Evolutionary conservation across 345 rosid species (phyloP).

Genomic region (Linum usitatissimum): DNA sequence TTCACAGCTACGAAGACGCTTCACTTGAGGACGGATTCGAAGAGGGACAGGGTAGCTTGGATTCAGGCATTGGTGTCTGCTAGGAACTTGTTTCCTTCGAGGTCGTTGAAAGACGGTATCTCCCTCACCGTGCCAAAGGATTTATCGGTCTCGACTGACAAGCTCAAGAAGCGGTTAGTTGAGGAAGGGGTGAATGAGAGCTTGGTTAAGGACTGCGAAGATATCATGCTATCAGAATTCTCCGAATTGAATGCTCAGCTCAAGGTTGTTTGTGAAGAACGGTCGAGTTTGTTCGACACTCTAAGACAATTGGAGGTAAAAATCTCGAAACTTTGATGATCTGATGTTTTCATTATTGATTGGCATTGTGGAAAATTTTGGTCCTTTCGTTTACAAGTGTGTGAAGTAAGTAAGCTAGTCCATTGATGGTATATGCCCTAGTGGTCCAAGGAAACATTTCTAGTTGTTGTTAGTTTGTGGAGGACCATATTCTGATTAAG

Average conservation of each 20-base stretch:
- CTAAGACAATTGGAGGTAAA: constrained; percentile 87
- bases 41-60: constrained; percentile 76
- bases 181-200: constrained; percentile 58
- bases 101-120: constrained; percentile 48
- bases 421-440: too few species aligned
- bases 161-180: constrained; percentile 52
- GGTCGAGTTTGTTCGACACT: constrained; percentile 65
- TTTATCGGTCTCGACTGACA: constrained; percentile 64
- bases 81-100: constrained; percentile 48
- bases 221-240: constrained; percentile 81
- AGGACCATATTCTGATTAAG: too few species aligned
- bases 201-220: constrained; percentile 78
- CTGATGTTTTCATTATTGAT: not conserved
- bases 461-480: too few species aligned
- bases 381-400: not conserved
- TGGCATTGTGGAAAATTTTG: not conserved
- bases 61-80: constrained; percentile 75
- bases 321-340: too few species aligned
- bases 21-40: constrained; percentile 83
- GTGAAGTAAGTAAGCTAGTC: not conserved
- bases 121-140: constrained; percentile 41
- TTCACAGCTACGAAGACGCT: constrained; percentile 96
- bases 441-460: too few species aligned
- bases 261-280: constrained; percentile 60
- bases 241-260: constrained; percentile 61